These are phyloP conservation scores for Orbilia ellipsospora DNA, from an alignment of 2,329 filamentous ascomycete genomes.

Conservation along the genomic window DNA sequence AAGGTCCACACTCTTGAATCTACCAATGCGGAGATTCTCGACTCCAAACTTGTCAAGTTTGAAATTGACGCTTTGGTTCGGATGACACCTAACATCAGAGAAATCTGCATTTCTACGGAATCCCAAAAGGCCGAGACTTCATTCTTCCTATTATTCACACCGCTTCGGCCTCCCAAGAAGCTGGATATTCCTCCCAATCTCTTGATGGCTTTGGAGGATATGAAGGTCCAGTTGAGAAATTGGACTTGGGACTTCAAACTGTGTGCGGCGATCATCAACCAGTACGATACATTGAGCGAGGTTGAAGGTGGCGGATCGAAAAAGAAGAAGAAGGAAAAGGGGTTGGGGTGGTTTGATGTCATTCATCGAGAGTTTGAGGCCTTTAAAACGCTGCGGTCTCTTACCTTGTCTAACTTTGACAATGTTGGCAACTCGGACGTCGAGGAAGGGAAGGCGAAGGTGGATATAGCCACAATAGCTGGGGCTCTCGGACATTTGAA, in stretches of 20 bases:
- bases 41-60: constrained; percentile 37
- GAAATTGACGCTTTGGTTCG: constrained; percentile 34
- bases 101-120: constrained; percentile 30
- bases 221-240: constrained; percentile 13
- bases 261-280: constrained; percentile 17
- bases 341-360: constrained; percentile 38
- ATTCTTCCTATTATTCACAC: not conserved
- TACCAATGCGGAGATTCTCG: constrained; percentile 25
- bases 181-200: constrained; percentile 29
- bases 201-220: constrained; percentile 15
- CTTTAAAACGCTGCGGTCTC: constrained; percentile 31
- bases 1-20: constrained; percentile 32
- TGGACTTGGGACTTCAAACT: constrained; percentile 43
- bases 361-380: constrained; percentile 32
- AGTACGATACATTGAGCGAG: constrained; percentile 18
- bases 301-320: not conserved
- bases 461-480: constrained; percentile 33
- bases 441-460: not conserved
- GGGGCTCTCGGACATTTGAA: constrained; percentile 32
- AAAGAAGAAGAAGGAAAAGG: constrained; percentile 7
- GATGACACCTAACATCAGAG: constrained; percentile 23
- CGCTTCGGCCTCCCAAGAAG: not conserved
- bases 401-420: constrained; percentile 34
- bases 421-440: not conserved
- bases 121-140: constrained; percentile 1